A percentile compares a stretch with the other conserved stretches of the same genome.
These are phyloP conservation scores for Globisporangium uncinulatum DNA, from an alignment of 352 stramenopile genomes.

Conservation along the genomic window DNA sequence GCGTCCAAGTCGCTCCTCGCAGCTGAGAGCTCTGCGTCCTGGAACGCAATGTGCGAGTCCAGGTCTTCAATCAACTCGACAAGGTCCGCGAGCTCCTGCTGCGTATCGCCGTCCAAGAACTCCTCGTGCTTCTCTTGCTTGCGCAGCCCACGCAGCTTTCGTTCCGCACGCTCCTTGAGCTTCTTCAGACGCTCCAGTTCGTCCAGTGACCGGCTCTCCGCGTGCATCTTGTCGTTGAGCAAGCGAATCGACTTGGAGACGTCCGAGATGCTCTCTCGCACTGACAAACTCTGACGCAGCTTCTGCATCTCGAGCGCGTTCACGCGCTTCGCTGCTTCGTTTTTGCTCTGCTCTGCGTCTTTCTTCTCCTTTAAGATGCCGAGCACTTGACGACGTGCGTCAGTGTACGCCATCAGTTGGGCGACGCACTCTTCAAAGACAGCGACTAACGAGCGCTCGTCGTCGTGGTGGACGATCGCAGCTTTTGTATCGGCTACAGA, in stretches of 20 bases:
- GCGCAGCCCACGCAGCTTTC: conserved; percentile 45
- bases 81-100: conserved; percentile 65
- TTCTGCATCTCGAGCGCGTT: conserved; percentile 83
- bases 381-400: conserved; percentile 48
- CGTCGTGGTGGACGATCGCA: not conserved
- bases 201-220: conserved; percentile 46
- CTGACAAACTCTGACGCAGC: conserved; percentile 60
- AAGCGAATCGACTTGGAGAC: conserved; percentile 47
- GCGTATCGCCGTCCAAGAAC: conserved; percentile 53
- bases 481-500: not conserved
- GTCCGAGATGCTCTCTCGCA: conserved; percentile 75
- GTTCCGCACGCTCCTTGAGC: conserved; percentile 55
- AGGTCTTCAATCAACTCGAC: conserved; percentile 76
- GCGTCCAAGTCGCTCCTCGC: conserved; percentile 45
- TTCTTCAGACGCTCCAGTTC: conserved; percentile 69
- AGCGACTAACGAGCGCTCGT: not conserved
- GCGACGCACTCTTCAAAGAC: conserved; percentile 51
- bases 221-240: conserved; percentile 63
- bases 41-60: conserved; percentile 77
- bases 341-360: conserved; percentile 45
- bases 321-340: conserved; percentile 44
- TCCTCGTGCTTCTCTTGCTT: conserved; percentile 40
- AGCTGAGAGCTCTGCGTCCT: conserved; percentile 57
- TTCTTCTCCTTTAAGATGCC: conserved; percentile 66
- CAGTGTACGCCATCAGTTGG: conserved; percentile 53